Percentiles rank a stretch among this genome's conserved stretches.
These are phyloP conservation scores for Xylaria sp. DNA, from an alignment of 2,329 filamentous ascomycete species.

Conservation along the genomic window DNA sequence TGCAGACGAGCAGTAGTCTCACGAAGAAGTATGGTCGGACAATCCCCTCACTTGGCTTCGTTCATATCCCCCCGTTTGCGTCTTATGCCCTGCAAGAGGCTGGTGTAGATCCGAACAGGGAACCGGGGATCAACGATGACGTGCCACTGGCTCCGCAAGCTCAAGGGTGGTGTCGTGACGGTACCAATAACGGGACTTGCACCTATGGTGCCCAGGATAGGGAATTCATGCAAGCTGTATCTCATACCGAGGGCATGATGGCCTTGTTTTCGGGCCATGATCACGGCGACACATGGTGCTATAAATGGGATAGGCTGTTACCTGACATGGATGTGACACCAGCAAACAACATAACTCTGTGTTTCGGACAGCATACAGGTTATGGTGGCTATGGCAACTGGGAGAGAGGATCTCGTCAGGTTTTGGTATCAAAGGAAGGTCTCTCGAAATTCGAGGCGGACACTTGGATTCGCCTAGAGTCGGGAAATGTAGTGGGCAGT, in stretches of 20 bases:
- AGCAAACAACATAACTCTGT: conserved; percentile 55
- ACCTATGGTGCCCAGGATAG: conserved; percentile 62
- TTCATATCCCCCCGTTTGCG: conserved; percentile 59
- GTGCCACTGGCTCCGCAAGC: conserved; percentile 54
- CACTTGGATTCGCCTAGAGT: conserved; percentile 71
- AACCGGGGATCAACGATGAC: conserved; percentile 60
- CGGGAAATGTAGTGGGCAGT: conserved; percentile 59
- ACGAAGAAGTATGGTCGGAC: conserved; percentile 45
- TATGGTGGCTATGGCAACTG: conserved; percentile 76
- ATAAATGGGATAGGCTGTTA: conserved; percentile 54
- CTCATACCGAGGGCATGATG: conserved; percentile 63
- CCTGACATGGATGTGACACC: conserved; percentile 46
- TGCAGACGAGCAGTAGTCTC: conserved; percentile 47
- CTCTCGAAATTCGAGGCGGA: conserved; percentile 56
- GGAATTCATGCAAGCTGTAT: conserved; percentile 71
- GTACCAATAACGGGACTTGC: conserved; percentile 51
- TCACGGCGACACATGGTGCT: conserved; percentile 70
- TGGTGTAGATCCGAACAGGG: conserved; percentile 50
- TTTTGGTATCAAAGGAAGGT: conserved; percentile 58
- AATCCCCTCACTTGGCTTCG: conserved; percentile 60
- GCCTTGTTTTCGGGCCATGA: conserved; percentile 73
- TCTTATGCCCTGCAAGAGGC: conserved; percentile 53
- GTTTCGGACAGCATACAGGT: conserved; percentile 73
- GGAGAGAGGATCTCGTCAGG: conserved; percentile 68
- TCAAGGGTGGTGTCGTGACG: conserved; percentile 57